A percentile compares a stretch with the other conserved stretches of the same genome.
These are phyloP conservation scores for Berkeleyomyces rouxiae DNA, from an alignment of 2,329 filamentous ascomycete species.

Conservation along the genomic window DNA sequence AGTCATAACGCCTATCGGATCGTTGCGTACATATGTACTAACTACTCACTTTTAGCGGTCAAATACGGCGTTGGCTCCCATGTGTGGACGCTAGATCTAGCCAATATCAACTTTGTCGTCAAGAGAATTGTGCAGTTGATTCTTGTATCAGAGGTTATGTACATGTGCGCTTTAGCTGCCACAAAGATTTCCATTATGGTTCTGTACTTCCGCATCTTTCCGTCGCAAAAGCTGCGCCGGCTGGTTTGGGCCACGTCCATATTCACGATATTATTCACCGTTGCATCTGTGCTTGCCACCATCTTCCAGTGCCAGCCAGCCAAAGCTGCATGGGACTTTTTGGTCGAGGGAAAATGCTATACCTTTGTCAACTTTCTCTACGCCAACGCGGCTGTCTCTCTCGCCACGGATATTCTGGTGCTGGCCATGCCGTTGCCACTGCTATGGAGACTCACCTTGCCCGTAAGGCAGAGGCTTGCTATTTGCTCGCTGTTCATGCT, in stretches of 20 bases:
- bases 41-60: slow-evolving; percentile 5
- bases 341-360: slow-evolving; percentile 16
- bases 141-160: slow-evolving; percentile 19
- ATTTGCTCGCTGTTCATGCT: slow-evolving; percentile 19
- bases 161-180: slow-evolving; percentile 20
- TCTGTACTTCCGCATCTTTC: slow-evolving; percentile 22
- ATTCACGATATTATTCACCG: slow-evolving; percentile 15
- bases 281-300: slow-evolving; percentile 19
- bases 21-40: background rate
- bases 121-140: slow-evolving; percentile 16
- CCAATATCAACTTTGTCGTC: slow-evolving; percentile 4
- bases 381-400: slow-evolving; percentile 19
- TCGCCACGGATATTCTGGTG: slow-evolving; percentile 19
- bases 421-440: slow-evolving; percentile 19
- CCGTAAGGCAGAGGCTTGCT: slow-evolving; percentile 17
- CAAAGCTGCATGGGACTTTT: slow-evolving; percentile 18
- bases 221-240: slow-evolving; percentile 17
- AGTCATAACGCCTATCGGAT: background rate
- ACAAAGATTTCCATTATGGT: slow-evolving; percentile 22
- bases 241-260: slow-evolving; percentile 18
- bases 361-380: slow-evolving; percentile 18
- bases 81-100: slow-evolving; percentile 4
- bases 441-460: slow-evolving; percentile 19
- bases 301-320: slow-evolving; percentile 19
- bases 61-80: slow-evolving; percentile 10